A percentile compares a stretch with the other conserved stretches of the same genome.
Evolutionary conservation across 2,329 filamentous ascomycete genomes (phyloP).

Genomic region (Aspergillus udagawae): DNA sequence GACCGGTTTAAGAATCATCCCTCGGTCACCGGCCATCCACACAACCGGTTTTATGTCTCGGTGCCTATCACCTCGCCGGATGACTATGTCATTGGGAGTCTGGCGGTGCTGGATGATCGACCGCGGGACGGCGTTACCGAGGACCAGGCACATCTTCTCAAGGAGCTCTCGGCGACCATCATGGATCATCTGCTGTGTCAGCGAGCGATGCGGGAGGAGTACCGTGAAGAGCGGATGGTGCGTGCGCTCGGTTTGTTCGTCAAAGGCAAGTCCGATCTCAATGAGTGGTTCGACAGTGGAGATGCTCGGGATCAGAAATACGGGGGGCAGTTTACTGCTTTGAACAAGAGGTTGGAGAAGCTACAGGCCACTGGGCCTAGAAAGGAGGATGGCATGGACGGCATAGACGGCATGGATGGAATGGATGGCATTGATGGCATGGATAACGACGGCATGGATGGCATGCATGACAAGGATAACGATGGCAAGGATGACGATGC

Average conservation of each 20-base stretch:
- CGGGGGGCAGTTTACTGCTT: background rate
- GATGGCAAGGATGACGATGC: background rate
- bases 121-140: conserved; percentile 9
- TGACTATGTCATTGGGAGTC: conserved; percentile 14
- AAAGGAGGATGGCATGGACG: too few relatives aligned
- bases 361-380: background rate
- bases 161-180: conserved; percentile 16
- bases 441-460: too few relatives aligned
- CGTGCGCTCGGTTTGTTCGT: conserved; percentile 18
- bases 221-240: conserved; percentile 20
- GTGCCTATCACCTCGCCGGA: conserved; percentile 15
- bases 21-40: conserved; percentile 10
- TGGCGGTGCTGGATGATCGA: conserved; percentile 14
- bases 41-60: conserved; percentile 15
- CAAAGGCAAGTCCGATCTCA: conserved; percentile 16
- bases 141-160: conserved; percentile 5
- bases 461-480: too few relatives aligned
- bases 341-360: background rate
- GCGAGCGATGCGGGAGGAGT: conserved; percentile 17
- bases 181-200: conserved; percentile 19
- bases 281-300: conserved; percentile 13
- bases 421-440: background rate
- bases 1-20: conserved; percentile 5
- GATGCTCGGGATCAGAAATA: background rate
- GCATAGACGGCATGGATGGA: too few relatives aligned